Evolutionary conservation across 2,329 filamentous ascomycete genomes (phyloP).

Genomic region (Magnaporthiopsis poae): DNA sequence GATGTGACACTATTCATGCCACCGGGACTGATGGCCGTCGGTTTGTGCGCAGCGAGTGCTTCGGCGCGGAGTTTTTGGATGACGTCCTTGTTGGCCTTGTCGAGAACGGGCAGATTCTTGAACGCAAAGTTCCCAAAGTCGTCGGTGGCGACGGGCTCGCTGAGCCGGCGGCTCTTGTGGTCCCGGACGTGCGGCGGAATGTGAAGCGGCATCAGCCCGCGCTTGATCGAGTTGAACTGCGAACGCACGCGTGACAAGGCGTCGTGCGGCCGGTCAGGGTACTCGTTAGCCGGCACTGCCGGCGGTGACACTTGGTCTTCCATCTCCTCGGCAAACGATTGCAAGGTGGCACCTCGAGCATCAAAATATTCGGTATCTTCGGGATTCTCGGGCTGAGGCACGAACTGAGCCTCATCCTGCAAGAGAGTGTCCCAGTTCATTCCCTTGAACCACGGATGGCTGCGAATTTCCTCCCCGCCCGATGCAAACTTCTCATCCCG

Average conservation of each 20-base stretch:
- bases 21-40: conserved; percentile 34
- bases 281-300: conserved; percentile 62
- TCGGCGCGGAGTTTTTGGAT: conserved; percentile 92
- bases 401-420: conserved; percentile 93
- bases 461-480: conserved; percentile 84
- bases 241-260: conserved; percentile 80
- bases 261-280: conserved; percentile 84
- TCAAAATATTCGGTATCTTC: conserved; percentile 99
- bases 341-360: conserved; percentile 76
- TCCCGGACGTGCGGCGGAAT: conserved; percentile 95
- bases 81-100: conserved; percentile 97
- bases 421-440: conserved; percentile 83
- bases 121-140: conserved; percentile 96
- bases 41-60: conserved; percentile 62
- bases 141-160: conserved; percentile 78
- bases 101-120: conserved; percentile 91
- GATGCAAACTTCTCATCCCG: conserved; percentile 69
- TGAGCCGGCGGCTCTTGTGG: conserved; percentile 73
- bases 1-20: conserved; percentile 37
- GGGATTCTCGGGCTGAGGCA: conserved; percentile 82
- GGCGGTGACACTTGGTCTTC: conserved; percentile 77
- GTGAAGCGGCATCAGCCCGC: conserved; percentile 85
- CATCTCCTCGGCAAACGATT: conserved; percentile 86
- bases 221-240: conserved; percentile 79
- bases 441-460: conserved; percentile 77